Evolutionary conservation across 352 stramenopile genomes (phyloP).

Genomic region (Phytopythium vexans): DNA sequence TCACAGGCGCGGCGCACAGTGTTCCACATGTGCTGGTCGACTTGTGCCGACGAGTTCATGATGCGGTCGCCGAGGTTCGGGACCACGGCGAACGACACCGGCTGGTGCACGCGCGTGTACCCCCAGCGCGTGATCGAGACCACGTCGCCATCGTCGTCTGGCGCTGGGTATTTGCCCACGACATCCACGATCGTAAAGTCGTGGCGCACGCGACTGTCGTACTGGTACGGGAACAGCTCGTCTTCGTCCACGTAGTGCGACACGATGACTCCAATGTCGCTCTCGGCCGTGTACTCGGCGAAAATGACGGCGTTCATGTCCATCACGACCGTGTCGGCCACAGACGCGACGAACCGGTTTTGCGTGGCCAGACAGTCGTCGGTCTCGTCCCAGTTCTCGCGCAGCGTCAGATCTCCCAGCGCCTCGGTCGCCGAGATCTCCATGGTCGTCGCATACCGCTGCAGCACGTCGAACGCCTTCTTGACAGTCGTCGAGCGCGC

Average conservation of each 20-base stretch:
- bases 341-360: constrained; percentile 29
- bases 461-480: constrained; percentile 33
- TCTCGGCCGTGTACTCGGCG: constrained; percentile 22
- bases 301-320: constrained; percentile 44
- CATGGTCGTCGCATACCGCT: constrained; percentile 38
- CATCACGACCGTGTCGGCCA: constrained; percentile 23
- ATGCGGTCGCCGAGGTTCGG: constrained; percentile 1
- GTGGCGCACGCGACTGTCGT: constrained; percentile 22
- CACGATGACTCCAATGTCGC: constrained; percentile 27
- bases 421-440: constrained; percentile 45
- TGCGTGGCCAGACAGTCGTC: constrained; percentile 23
- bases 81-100: background rate
- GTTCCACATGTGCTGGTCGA: background rate
- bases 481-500: constrained; percentile 21
- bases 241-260: constrained; percentile 39
- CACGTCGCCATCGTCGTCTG: background rate
- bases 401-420: constrained; percentile 38
- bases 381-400: constrained; percentile 43
- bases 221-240: constrained; percentile 37
- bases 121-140: constrained; percentile 2
- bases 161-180: constrained; percentile 10
- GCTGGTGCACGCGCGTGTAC: background rate
- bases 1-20: background rate
- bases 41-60: background rate
- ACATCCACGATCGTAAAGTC: constrained; percentile 28